Percentiles rank a stretch among this genome's conserved stretches.
Evolutionary conservation across 2,329 filamentous ascomycete species (phyloP).

Genomic region (Talaromyces islandicus): DNA sequence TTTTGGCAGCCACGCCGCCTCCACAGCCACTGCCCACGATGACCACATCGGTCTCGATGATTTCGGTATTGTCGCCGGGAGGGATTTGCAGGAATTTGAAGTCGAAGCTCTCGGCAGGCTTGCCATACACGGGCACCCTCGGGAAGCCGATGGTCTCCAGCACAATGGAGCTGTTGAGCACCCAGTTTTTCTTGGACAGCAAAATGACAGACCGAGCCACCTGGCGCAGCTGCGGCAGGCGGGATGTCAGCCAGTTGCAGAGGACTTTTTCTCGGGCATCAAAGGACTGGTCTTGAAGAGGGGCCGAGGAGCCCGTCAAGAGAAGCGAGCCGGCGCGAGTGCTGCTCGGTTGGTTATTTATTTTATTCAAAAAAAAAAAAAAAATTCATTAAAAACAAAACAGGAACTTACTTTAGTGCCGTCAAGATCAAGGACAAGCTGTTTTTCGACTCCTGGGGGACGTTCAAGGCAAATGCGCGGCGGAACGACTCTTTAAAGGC

Average conservation of each 20-base stretch:
- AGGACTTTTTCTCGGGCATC: conserved; percentile 50
- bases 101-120: conserved; percentile 45
- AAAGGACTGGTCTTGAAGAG: conserved; percentile 50
- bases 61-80: conserved; percentile 47
- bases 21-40: conserved; percentile 85
- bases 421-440: conserved; percentile 48
- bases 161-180: conserved; percentile 46
- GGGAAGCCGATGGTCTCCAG: conserved; percentile 49
- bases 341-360: conserved; percentile 26
- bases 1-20: conserved; percentile 74
- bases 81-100: conserved; percentile 56
- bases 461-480: conserved; percentile 43
- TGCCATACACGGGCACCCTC: conserved; percentile 48
- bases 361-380: background rate
- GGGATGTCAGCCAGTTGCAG: conserved; percentile 47
- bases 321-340: conserved; percentile 51
- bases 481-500: conserved; percentile 45
- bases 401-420: conserved; percentile 44
- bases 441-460: conserved; percentile 44
- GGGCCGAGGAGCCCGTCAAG: conserved; percentile 51
- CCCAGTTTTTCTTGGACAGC: conserved; percentile 49
- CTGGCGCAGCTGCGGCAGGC: conserved; percentile 47
- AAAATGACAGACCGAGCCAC: conserved; percentile 45
- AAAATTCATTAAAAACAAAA: background rate
- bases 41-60: conserved; percentile 72